phyloP scores from a whole-genome alignment of 768 basidiomycete species.

The Ramaria rubella region DNA sequence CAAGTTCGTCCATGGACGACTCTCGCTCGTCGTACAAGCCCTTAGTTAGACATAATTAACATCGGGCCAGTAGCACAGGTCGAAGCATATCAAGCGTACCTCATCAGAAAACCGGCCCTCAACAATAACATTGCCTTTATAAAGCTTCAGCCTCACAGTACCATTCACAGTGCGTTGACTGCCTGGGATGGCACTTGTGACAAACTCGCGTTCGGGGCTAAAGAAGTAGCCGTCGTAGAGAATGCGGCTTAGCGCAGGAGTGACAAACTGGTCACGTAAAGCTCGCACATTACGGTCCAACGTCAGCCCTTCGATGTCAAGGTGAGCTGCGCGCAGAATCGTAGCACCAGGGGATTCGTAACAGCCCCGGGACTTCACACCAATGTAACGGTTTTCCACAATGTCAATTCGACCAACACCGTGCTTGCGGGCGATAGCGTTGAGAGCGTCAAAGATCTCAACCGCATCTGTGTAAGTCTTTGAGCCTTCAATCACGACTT shows the following conservation, averaged over 20 bases:
- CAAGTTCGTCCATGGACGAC: conserved; percentile 98
- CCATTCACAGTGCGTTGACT: conserved; percentile 98
- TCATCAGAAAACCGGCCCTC: conserved; percentile 88
- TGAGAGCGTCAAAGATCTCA: conserved; percentile 88
- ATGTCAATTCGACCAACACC: conserved; percentile 97
- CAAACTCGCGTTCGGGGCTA: conserved; percentile 97
- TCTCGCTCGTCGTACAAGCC: conserved; percentile 93
- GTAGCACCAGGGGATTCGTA: conserved; percentile 98
- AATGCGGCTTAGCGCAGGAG: conserved; percentile 81
- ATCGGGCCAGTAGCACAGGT: neutral
- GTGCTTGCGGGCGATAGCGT: conserved; percentile 88
- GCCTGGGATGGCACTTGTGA: conserved; percentile 83
- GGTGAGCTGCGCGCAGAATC: conserved; percentile 89
- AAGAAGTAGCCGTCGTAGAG: conserved; percentile 99
- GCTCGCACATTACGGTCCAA: conserved; percentile 95
- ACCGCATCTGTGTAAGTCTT: conserved; percentile 84
- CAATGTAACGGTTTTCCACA: conserved; percentile 99
- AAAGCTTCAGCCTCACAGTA: conserved; percentile 79
- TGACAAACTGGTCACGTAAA: conserved; percentile 91
- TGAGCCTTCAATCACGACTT: conserved; percentile 53
- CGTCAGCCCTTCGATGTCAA: conserved; percentile 97
- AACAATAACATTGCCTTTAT: conserved; percentile 94
- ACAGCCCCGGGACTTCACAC: conserved; percentile 98
- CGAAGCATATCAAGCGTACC: conserved; percentile 34
- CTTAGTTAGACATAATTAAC: conserved; percentile 33